Evolutionary conservation across 257 asterid species (phyloP), one percentile per base, ranked within the genome.

Genomic region (Przewalskia tangutica): DNA sequence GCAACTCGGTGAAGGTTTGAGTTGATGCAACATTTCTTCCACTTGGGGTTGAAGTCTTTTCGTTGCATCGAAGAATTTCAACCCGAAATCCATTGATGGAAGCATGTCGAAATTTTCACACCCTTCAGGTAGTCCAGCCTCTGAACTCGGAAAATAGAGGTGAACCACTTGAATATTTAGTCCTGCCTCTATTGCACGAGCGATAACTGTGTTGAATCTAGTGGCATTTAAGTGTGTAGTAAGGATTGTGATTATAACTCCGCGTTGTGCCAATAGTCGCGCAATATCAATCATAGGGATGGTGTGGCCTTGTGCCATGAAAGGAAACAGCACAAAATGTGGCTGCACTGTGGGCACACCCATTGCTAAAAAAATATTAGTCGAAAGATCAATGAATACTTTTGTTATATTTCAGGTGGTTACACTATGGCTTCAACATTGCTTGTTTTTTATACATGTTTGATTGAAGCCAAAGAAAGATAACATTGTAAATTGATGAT

Each of bases 291-390:
- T 82, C 85, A 85, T 82, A 44, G 85, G 86, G 46, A 80, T 83
- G 16, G 42, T 83, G 5, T 85, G 86, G 5, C 86, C 86, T 7
- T 55, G 88, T 48, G 86, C 84, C 88, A 85, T 85, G 42, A 85
- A 78, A 53, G 86, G 88, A 13, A 85, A 32, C 56, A 85, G 14
- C 20, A 85, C 38, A 36, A 85, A 83, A 70, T 85, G 86, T 36
- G 77, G 82, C 64, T 83, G 84, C 38, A 42, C 17, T 80, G 23
- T 64, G 16, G 27, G 20, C 14, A 80, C 20, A 16, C 3, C 38
- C 83, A 80, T 81, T 64, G 14, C 20, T 56, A 5, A 5, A 4
- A 59, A 59, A 2, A 8, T 59, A 12, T 4, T 27, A 5, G 38
- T 34, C 7, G n/a, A 32, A 40, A 59, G 7, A 59, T 58, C 2